Evolutionary conservation across 2,329 filamentous ascomycete species (phyloP).

Genomic region (Aspergillus sp.): DNA sequence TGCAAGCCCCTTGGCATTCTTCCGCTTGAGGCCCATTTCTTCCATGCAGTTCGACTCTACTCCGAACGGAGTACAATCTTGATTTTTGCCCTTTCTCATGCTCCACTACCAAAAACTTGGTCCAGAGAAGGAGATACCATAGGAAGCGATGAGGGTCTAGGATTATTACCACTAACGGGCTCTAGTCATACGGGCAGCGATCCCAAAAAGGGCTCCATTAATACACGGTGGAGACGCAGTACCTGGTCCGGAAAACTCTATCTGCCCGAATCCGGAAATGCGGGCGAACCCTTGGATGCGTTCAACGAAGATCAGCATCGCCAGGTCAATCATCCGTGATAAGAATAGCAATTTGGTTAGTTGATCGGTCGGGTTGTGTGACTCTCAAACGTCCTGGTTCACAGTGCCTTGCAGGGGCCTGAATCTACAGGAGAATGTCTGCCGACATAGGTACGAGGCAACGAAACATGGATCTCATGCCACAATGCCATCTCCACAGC

Average conservation of each 20-base stretch:
- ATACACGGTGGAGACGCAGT: slow-evolving; percentile 10
- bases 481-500: too few relatives aligned
- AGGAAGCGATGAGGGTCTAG: background rate
- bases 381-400: background rate
- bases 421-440: background rate
- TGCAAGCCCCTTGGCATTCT: slow-evolving; percentile 1
- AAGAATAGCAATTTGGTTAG: background rate
- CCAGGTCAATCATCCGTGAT: slow-evolving; percentile 1
- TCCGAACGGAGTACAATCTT: too few relatives aligned
- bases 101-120: background rate
- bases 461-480: background rate
- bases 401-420: background rate
- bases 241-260: slow-evolving; percentile 17
- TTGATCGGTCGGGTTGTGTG: background rate
- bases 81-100: background rate
- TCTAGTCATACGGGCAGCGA: slow-evolving; percentile 1
- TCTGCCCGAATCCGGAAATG: slow-evolving; percentile 17
- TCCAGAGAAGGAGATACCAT: background rate
- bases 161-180: slow-evolving; percentile 2
- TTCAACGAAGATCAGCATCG: slow-evolving; percentile 11
- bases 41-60: too few relatives aligned
- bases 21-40: background rate
- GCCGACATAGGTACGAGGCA: too few relatives aligned
- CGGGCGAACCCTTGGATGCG: slow-evolving; percentile 8
- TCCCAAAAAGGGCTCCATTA: slow-evolving; percentile 10